Conservation (phyloP, 495 filamentous ascomycete genomes). For the Daldinia childiae region DNA sequence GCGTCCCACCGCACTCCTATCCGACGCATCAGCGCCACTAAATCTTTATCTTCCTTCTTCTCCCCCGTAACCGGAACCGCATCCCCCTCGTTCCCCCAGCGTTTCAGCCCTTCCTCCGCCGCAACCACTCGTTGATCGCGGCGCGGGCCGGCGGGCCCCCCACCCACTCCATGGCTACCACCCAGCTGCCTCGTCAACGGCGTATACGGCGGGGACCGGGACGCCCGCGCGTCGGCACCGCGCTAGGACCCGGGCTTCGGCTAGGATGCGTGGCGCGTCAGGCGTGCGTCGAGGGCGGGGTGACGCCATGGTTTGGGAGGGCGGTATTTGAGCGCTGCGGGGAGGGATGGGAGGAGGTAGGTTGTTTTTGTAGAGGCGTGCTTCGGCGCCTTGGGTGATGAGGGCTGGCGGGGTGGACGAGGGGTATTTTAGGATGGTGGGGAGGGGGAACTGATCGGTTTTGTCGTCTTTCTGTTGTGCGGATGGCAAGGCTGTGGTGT, state of each 20-base stretch:
- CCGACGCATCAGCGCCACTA: slow-evolving; percentile 69
- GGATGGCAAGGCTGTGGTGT: slow-evolving; percentile 13
- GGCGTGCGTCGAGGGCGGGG: slow-evolving; percentile 83
- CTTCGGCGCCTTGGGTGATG: slow-evolving; percentile 94
- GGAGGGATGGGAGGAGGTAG: slow-evolving; percentile 73
- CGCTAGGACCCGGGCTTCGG: slow-evolving; percentile 85
- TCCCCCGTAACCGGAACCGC: slow-evolving; percentile 47
- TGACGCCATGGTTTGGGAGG: slow-evolving; percentile 94
- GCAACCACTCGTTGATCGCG: slow-evolving; percentile 71
- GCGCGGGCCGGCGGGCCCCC: slow-evolving; percentile 74
- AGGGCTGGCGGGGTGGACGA: slow-evolving; percentile 66
- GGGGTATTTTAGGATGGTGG: slow-evolving; percentile 69
- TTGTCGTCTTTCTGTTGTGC: slow-evolving; percentile 5
- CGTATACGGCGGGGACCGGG: slow-evolving; percentile 78
- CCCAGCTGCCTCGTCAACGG: slow-evolving; percentile 74
- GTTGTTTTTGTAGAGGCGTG: slow-evolving; percentile 86
- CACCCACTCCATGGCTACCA: slow-evolving; percentile 95
- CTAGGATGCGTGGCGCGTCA: slow-evolving; percentile 87
- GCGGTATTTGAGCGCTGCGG: slow-evolving; percentile 90
- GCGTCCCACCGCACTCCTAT: slow-evolving; percentile 80
- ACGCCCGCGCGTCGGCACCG: slow-evolving; percentile 80
- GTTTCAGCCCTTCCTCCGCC: slow-evolving; percentile 44
- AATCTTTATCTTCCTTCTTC: slow-evolving; percentile 40
- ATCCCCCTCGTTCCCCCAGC: slow-evolving; percentile 30
- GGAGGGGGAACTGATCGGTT: slow-evolving; percentile 57